Evolutionary conservation across 2,329 filamentous ascomycete genomes (phyloP).

Genomic region (Chaetomiaceae sp.): DNA sequence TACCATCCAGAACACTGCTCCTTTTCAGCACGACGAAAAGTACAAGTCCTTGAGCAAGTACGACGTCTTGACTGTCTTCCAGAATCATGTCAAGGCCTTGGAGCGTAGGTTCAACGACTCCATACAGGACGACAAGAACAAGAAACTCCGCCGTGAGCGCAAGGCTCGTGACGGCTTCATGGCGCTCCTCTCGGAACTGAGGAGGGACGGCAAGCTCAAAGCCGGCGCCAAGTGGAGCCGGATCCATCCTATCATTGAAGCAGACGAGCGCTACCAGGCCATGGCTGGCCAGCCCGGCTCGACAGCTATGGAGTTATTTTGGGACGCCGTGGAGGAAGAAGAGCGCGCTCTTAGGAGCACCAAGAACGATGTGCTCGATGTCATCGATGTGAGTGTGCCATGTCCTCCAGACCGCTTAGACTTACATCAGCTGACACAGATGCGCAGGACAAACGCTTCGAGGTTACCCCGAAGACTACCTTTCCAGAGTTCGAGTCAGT

Average conservation of each 20-base stretch:
- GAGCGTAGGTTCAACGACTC: conserved; percentile 89
- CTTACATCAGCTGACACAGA: conserved; percentile 32
- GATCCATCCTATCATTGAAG: conserved; percentile 65
- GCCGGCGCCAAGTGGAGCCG: conserved; percentile 87
- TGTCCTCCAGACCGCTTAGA: neutral
- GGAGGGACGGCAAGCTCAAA: conserved; percentile 72
- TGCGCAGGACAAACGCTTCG: conserved; percentile 77
- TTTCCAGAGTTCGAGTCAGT: conserved; percentile 81
- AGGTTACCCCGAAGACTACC: conserved; percentile 78
- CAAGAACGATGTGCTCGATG: conserved; percentile 78
- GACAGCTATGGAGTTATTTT: conserved; percentile 85
- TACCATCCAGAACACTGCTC: conserved; percentile 69
- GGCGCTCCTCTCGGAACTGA: conserved; percentile 67
- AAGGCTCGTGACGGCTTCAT: conserved; percentile 79
- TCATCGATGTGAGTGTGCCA: conserved; percentile 64
- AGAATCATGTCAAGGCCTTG: conserved; percentile 88
- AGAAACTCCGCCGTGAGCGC: conserved; percentile 73
- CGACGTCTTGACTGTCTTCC: conserved; percentile 87
- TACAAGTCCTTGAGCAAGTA: conserved; percentile 80
- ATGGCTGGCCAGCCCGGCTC: conserved; percentile 83
- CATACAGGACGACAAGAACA: conserved; percentile 79
- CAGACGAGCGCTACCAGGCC: conserved; percentile 74
- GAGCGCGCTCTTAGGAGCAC: conserved; percentile 77
- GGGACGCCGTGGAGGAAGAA: conserved; percentile 91
- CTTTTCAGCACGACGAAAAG: conserved; percentile 74